Percentiles rank a stretch among this genome's conserved stretches.
Evolutionary conservation across 2,329 filamentous ascomycete species (phyloP).

Genomic region (Dactylellina sp.): DNA sequence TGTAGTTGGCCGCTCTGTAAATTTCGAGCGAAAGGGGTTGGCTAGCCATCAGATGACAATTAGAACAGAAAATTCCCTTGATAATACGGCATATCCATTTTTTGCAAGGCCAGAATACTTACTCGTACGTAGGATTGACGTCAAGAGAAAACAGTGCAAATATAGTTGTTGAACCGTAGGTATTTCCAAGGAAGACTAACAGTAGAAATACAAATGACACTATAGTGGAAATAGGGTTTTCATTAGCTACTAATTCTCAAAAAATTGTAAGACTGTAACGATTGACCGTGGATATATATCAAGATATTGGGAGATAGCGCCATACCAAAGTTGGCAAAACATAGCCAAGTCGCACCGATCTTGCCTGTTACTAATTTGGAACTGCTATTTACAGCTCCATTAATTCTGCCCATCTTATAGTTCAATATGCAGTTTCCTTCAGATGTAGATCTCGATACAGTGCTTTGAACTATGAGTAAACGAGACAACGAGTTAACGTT

Average conservation of each 20-base stretch:
- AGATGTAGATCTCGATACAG: too few species aligned
- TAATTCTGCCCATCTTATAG: too few species aligned
- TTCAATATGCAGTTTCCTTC: too few species aligned
- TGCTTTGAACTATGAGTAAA: too few species aligned
- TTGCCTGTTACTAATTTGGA: constrained; percentile 5
- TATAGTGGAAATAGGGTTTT: neutral
- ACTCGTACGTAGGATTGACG: constrained; percentile 20
- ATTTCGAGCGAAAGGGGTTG: constrained; percentile 12
- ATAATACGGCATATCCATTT: neutral
- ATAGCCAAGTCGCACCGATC: constrained; percentile 10
- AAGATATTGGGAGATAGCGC: too few species aligned
- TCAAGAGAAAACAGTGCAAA: constrained; percentile 32
- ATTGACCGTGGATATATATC: too few species aligned
- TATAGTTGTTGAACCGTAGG: constrained; percentile 9
- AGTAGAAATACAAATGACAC: constrained; percentile 28
- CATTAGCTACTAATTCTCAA: neutral
- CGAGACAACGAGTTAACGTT: too few species aligned
- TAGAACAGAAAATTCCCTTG: neutral
- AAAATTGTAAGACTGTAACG: too few species aligned
- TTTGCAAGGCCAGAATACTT: neutral
- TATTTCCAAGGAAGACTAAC: constrained; percentile 23
- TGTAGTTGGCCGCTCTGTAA: constrained; percentile 25
- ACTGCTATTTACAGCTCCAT: too few species aligned
- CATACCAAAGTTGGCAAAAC: constrained; percentile 19
- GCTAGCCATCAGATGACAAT: constrained; percentile 4